Evolutionary conservation across 345 rosid species (phyloP).

Genomic region (Salix viminalis): DNA sequence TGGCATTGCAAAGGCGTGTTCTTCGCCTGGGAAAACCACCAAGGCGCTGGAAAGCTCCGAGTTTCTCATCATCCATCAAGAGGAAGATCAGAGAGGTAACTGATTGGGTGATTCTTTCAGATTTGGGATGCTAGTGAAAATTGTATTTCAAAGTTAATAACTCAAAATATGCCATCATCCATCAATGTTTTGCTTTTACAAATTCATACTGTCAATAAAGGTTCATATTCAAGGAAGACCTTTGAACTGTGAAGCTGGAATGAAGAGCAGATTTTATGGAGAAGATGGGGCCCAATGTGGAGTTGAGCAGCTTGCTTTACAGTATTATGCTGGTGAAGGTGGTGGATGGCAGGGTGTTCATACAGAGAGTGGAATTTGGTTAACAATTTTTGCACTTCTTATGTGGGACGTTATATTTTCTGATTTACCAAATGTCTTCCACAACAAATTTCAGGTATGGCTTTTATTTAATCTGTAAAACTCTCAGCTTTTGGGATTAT

Average conservation of each 20-base stretch:
- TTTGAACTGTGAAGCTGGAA: slow-evolving; percentile 68
- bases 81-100: slow-evolving; percentile 69
- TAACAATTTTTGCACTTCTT: slow-evolving; percentile 81
- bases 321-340: slow-evolving; percentile 76
- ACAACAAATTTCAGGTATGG: slow-evolving; percentile 72
- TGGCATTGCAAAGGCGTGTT: slow-evolving; percentile 74
- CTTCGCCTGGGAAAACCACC: slow-evolving; percentile 91
- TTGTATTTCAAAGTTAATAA: neutral
- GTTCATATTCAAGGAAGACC: slow-evolving; percentile 82
- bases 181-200: slow-evolving; percentile 3
- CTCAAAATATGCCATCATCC: neutral
- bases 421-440: slow-evolving; percentile 71
- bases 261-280: slow-evolving; percentile 79
- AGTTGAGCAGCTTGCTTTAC: slow-evolving; percentile 91
- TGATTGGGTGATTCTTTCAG: neutral
- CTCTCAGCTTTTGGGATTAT: neutral
- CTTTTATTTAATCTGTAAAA: neutral
- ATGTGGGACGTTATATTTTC: slow-evolving; percentile 87
- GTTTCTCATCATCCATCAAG: slow-evolving; percentile 44
- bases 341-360: slow-evolving; percentile 88
- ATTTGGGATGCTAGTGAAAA: slow-evolving; percentile 12
- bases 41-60: slow-evolving; percentile 91
- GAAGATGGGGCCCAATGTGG: slow-evolving; percentile 89
- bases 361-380: slow-evolving; percentile 88
- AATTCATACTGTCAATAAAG: slow-evolving; percentile 28